Evolutionary conservation across 805 yeast species (phyloP).

Genomic region (Wickerhamiella nectarea): DNA sequence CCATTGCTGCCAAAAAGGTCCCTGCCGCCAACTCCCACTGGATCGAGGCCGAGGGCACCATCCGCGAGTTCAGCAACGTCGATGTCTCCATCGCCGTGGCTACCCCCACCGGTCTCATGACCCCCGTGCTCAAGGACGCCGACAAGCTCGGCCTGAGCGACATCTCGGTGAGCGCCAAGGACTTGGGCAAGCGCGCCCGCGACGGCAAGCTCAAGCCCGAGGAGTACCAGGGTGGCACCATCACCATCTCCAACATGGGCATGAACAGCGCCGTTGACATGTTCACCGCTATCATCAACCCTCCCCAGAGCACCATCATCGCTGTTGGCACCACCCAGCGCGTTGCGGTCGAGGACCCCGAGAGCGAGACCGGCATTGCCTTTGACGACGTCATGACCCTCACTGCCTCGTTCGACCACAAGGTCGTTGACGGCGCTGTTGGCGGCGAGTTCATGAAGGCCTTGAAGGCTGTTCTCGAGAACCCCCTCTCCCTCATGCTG

Average conservation of each 20-base stretch:
- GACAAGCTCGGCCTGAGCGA: constrained; percentile 72
- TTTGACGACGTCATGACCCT: constrained; percentile 84
- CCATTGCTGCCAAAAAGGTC: constrained; percentile 76
- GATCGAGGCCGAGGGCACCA: constrained; percentile 77
- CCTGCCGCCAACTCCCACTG: constrained; percentile 93
- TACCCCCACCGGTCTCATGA: constrained; percentile 91
- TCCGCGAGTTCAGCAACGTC: constrained; percentile 81
- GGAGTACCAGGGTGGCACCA: constrained; percentile 98
- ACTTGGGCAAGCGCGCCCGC: constrained; percentile 91
- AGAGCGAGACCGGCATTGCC: constrained; percentile 79
- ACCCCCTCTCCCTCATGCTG: constrained; percentile 86
- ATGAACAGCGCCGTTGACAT: constrained; percentile 89
- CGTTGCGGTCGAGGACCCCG: constrained; percentile 84
- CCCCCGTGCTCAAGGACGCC: constrained; percentile 88
- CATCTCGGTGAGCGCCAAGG: constrained; percentile 77
- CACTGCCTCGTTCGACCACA: constrained; percentile 97
- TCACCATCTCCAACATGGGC: constrained; percentile 96
- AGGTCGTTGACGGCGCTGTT: constrained; percentile 92
- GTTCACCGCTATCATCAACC: constrained; percentile 95
- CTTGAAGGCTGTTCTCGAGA: constrained; percentile 79
- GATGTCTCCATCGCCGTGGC: constrained; percentile 98
- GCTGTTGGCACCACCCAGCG: constrained; percentile 91
- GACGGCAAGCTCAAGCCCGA: constrained; percentile 85
- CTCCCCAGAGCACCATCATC: constrained; percentile 88
- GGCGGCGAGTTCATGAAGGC: constrained; percentile 96